Base-by-base conservation (phyloP, 1,284 basidiomycete genomes). In the Irpex lacteus region DNA sequence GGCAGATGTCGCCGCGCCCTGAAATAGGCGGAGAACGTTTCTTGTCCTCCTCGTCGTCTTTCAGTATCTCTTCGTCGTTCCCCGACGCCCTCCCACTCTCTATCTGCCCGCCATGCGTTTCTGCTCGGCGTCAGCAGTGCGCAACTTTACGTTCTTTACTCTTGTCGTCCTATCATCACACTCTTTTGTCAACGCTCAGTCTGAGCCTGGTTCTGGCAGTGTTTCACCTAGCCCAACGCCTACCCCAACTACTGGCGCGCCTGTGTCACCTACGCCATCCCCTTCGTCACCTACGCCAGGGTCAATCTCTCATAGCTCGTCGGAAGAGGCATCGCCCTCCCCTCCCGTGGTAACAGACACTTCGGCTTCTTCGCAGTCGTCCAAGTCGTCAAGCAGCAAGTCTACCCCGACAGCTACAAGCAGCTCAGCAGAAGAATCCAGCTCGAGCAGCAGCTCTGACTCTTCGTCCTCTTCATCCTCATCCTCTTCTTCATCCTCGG, bases 141-240 rank as follows among this genome's bases (percentile, higher is more conserved):
- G 76, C 73, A 65, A 70, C 68, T 65, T 76, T 61, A 75, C 76
- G 62, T 61, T 77, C 75, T 59, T 77, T 77, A 73, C 70, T 53
- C 72, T 77, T 62, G 68, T 71, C 64, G 65, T 75, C 74, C 66
- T 77, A 70, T 70, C 64, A 64, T 67, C 72, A 69, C 73, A 76
- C 44, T 76, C 75, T 53, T 73, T 77, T 69, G 69, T 69, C 52
- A 66, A 69, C 62, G 74, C 73, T 57, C 69, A 69, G 32, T 13
- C 11, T 18, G 32, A 36, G 6, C 8, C 21, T 36, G 26, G 54
- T 56, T 11, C 19, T 55, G 15, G 49, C 47, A n/a, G 61, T 56
- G 9, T 55, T 47, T 7, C 37, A 19, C n/a, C n/a, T 15, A 52
- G 44, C 5, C 18, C 50, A 8, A 26, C 11, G 7, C 65, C n/a